Base-by-base conservation (phyloP, 1,284 basidiomycete genomes). In the Cryptococcus sp. region DNA sequence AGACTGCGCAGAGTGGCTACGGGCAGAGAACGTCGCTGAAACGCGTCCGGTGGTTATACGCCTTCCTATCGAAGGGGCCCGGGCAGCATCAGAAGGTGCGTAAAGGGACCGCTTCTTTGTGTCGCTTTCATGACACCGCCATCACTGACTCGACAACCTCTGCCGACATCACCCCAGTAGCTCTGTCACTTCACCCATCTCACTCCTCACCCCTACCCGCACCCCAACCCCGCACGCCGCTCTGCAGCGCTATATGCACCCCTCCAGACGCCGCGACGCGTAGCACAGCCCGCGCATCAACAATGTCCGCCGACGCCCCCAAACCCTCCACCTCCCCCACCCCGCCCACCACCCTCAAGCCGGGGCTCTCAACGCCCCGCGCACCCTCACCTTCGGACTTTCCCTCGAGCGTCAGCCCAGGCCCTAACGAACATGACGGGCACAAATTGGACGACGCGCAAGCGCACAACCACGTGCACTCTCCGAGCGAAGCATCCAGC, bases 321-420 rank as follows among this genome's bases (percentile, higher is more conserved):
- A 57, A 51, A 46, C 52, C 55, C 46, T 57, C 59, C 12, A 20
- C 42, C 42, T 44, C 42, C 46, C 35, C 46, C 9, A 47, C 33
- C 2, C 46, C 24, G 33, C 33, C 28, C 28, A 33, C 28, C 28
- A 60, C 58, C 11, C 56, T 54, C 4, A 54, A 53, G 13, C 58
- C 58, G 2, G 46, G 50, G 37, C 52, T 55, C 23, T 38, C 55
- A 42, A 55, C 56, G 5, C 59, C 56, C 11, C 43, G 59, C n/a
- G 43, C 50, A 0, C 53, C 56, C 4, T 61, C 46, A 1, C 46
- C 46, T 15, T 33, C 46, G 13, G 33, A 47, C 35, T 21, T 47
- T 7, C 46, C 46, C 4, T 28, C 46, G n/a, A 28, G 24, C 16
- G 46, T 47, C 15, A 18, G 28, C 28, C 28, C 48, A n/a, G 15